These are phyloP conservation scores for Cryphonectria naterciae DNA, from an alignment of 2,329 filamentous ascomycete species.

Conservation along the genomic window DNA sequence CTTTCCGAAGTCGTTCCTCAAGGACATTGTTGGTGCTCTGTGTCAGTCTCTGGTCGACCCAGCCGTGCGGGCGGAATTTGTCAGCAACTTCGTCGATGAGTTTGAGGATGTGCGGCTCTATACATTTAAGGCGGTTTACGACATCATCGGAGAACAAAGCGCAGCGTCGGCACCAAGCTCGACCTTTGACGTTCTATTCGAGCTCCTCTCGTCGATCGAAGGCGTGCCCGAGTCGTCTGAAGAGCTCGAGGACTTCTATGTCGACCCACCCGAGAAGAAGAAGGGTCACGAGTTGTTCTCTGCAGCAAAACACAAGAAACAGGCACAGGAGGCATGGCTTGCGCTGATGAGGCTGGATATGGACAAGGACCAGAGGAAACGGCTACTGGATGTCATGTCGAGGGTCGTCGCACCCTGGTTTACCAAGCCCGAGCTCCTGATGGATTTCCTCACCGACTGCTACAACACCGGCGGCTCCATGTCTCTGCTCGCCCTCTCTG, in stretches of 20 bases:
- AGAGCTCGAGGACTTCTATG: conserved; percentile 71
- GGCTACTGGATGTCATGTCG: conserved; percentile 74
- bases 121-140: conserved; percentile 69
- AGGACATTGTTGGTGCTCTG: conserved; percentile 65
- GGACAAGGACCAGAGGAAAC: conserved; percentile 76
- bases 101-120: conserved; percentile 86
- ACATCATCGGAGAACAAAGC: conserved; percentile 34
- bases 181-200: conserved; percentile 61
- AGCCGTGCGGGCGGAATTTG: conserved; percentile 70
- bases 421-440: conserved; percentile 80
- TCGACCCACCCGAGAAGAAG: conserved; percentile 62
- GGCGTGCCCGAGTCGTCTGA: conserved; percentile 69
- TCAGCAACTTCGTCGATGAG: conserved; percentile 76
- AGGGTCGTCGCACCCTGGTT: conserved; percentile 88
- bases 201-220: conserved; percentile 69
- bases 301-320: conserved; percentile 72
- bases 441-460: conserved; percentile 95
- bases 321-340: conserved; percentile 86
- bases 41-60: conserved; percentile 62
- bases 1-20: conserved; percentile 72
- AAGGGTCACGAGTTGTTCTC: conserved; percentile 69
- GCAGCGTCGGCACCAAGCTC: conserved; percentile 36
- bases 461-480: conserved; percentile 86
- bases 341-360: conserved; percentile 71
- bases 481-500: conserved; percentile 85